Evolutionary conservation across 1,284 basidiomycete species (phyloP).

Genomic region (Malassezia dermatis): DNA sequence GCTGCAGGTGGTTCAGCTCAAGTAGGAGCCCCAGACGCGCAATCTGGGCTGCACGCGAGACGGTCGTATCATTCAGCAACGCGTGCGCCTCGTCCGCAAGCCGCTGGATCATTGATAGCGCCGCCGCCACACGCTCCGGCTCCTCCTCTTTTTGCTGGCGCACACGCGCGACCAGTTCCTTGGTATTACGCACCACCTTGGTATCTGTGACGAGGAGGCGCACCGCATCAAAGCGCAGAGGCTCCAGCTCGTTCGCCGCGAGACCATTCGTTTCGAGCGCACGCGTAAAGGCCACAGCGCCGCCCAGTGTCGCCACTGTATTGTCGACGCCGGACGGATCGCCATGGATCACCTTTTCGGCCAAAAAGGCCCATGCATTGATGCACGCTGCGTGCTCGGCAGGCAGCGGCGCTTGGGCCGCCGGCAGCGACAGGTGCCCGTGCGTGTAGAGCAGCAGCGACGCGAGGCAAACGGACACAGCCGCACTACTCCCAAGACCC

Average conservation of each 20-base stretch:
- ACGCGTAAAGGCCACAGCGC: constrained; percentile 80
- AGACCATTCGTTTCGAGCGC: constrained; percentile 56
- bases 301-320: constrained; percentile 82
- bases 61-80: constrained; percentile 18
- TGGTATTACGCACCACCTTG: constrained; percentile 81
- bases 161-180: constrained; percentile 82
- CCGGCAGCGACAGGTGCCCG: constrained; percentile 53
- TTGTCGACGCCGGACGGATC: constrained; percentile 98
- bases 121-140: constrained; percentile 40
- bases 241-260: constrained; percentile 65
- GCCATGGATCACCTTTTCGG: constrained; percentile 93
- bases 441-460: constrained; percentile 60
- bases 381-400: constrained; percentile 59
- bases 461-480: constrained; percentile 78
- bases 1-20: constrained; percentile 74
- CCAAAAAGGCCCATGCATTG: constrained; percentile 86
- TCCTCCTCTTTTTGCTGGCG: constrained; percentile 61
- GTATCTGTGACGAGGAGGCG: constrained; percentile 86
- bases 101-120: constrained; percentile 22
- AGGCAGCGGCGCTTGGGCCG: constrained; percentile 4
- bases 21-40: constrained; percentile 51
- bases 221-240: constrained; percentile 59
- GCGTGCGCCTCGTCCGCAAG: constrained; percentile 31
- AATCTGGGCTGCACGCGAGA: constrained; percentile 16
- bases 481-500: constrained; percentile 91